A percentile compares a stretch with the other conserved stretches of the same genome.
phyloP scores from a whole-genome alignment of 805 yeast genomes.

The Phaffomyces thermotolerans region DNA sequence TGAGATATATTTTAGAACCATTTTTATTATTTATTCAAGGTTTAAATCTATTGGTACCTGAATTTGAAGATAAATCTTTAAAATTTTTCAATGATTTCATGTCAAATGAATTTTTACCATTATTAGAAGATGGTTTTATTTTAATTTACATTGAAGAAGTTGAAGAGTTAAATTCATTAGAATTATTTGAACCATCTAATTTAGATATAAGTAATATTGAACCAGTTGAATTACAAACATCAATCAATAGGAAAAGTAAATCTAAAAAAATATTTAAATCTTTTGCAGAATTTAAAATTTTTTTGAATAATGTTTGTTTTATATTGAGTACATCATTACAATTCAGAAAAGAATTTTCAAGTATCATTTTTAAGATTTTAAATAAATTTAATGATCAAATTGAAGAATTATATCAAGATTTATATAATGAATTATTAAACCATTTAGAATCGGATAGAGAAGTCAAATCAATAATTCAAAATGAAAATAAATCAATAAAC shows the following conservation, averaged over 20 bases:
- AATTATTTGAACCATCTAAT: conserved; percentile 21
- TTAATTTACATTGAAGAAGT: conserved; percentile 43
- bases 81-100: conserved; percentile 58
- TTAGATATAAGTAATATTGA: conserved; percentile 23
- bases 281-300: conserved; percentile 17
- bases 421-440: conserved; percentile 16
- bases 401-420: conserved; percentile 18
- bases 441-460: conserved; percentile 21
- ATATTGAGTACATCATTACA: conserved; percentile 22
- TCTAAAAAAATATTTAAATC: conserved; percentile 11
- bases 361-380: conserved; percentile 18
- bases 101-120: conserved; percentile 56
- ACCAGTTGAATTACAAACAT: not conserved
- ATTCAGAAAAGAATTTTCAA: conserved; percentile 21
- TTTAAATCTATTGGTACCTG: conserved; percentile 36
- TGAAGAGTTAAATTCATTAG: conserved; percentile 30
- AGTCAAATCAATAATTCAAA: conserved; percentile 6
- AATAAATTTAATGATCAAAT: conserved; percentile 18
- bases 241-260: conserved; percentile 19
- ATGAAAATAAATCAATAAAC: conserved; percentile 2
- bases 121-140: conserved; percentile 49
- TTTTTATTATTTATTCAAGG: conserved; percentile 63
- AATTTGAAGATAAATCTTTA: conserved; percentile 26
- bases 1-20: conserved; percentile 71
- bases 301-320: conserved; percentile 16